A percentile compares a stretch with the other conserved stretches of the same genome.
Conservation (phyloP, 2,329 filamentous ascomycete genomes). For the Aureobasidium sp. region DNA sequence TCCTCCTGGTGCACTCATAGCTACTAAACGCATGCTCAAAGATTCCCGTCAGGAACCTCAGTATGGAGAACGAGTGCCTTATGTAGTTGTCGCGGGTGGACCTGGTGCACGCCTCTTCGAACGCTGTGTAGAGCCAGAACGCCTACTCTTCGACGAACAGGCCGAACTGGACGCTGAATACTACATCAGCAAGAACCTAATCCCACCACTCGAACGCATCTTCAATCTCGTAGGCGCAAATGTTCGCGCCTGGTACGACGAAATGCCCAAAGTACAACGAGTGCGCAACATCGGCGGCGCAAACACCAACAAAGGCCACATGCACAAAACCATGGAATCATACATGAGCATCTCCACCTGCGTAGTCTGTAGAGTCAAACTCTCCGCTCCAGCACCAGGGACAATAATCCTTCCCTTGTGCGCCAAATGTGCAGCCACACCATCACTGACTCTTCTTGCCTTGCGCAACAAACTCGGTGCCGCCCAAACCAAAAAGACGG, state of each 20-base stretch:
- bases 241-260: conserved; percentile 84
- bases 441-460: conserved; percentile 52
- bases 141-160: conserved; percentile 65
- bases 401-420: conserved; percentile 44
- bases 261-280: conserved; percentile 86
- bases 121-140: conserved; percentile 81
- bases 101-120: conserved; percentile 81
- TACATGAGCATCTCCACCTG: conserved; percentile 81
- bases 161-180: conserved; percentile 86
- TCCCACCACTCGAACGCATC: conserved; percentile 89
- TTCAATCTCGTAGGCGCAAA: conserved; percentile 95
- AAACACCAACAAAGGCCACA: conserved; percentile 15
- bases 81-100: conserved; percentile 82
- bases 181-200: conserved; percentile 92
- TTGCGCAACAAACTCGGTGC: conserved; percentile 54
- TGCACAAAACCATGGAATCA: conserved; percentile 69
- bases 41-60: conserved; percentile 85
- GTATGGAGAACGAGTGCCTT: conserved; percentile 90
- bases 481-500: conserved; percentile 54
- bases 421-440: conserved; percentile 43
- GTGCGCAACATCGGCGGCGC: conserved; percentile 51
- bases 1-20: conserved; percentile 82
- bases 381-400: conserved; percentile 29
- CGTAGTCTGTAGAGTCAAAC: conserved; percentile 60
- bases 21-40: conserved; percentile 73